phyloP scores from a whole-genome alignment of 2,329 filamentous ascomycete species.

The Fusarium caatingaense region DNA sequence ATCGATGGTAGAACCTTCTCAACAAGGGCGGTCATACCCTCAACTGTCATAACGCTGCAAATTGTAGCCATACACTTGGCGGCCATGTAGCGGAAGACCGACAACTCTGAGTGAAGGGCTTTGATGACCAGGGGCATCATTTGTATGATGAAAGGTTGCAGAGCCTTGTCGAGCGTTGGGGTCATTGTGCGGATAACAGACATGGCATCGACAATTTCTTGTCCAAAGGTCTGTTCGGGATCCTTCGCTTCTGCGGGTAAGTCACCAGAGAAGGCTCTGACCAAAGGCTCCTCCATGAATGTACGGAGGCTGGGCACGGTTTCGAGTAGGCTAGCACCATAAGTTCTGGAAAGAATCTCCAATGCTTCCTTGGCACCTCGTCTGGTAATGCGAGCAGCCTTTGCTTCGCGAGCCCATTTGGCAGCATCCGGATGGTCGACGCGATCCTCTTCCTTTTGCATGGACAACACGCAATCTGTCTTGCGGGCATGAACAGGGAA shows the following conservation, averaged over 20 bases:
- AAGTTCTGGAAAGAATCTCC: slow-evolving; percentile 84
- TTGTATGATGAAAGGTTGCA: slow-evolving; percentile 84
- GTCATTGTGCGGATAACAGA: slow-evolving; percentile 91
- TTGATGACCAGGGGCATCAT: slow-evolving; percentile 88
- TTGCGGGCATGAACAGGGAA: slow-evolving; percentile 86
- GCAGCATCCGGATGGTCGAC: slow-evolving; percentile 91
- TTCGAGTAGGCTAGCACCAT: slow-evolving; percentile 81
- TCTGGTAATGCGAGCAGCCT: slow-evolving; percentile 87
- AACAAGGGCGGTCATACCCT: slow-evolving; percentile 95
- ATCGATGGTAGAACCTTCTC: slow-evolving; percentile 93
- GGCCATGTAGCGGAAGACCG: slow-evolving; percentile 94
- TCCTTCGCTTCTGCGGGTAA: slow-evolving; percentile 80
- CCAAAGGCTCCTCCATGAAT: slow-evolving; percentile 85
- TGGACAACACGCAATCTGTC: slow-evolving; percentile 84
- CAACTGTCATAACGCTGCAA: slow-evolving; percentile 94
- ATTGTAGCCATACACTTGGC: slow-evolving; percentile 98
- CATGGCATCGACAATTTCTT: slow-evolving; percentile 93
- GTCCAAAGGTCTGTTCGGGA: slow-evolving; percentile 80
- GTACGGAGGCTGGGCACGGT: slow-evolving; percentile 83
- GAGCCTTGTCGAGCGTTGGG: slow-evolving; percentile 82
- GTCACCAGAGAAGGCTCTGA: slow-evolving; percentile 76
- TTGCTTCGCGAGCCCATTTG: slow-evolving; percentile 90
- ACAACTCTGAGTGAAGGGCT: slow-evolving; percentile 86
- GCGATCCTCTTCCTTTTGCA: slow-evolving; percentile 97
- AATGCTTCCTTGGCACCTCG: slow-evolving; percentile 94